Evolutionary conservation across 306 rosid species (phyloP).

Genomic region (Cicer cuneatum): DNA sequence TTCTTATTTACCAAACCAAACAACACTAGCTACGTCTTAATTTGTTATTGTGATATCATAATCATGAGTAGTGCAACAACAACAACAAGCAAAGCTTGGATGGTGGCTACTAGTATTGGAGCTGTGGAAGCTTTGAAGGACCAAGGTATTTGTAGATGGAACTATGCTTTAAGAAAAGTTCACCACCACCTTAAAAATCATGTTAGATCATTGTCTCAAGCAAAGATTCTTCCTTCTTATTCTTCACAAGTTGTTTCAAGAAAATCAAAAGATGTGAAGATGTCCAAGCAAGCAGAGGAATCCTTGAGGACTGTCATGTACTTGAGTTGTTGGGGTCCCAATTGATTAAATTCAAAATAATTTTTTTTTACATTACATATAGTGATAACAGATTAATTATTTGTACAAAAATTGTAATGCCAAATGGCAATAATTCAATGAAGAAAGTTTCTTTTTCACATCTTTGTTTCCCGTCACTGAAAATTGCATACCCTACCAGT

Average conservation of each 20-base stretch:
- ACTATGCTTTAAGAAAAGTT: constrained; percentile 1
- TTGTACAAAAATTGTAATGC: not conserved
- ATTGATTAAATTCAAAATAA: constrained; percentile 4
- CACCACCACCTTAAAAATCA: not conserved
- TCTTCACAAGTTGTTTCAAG: constrained; percentile 40
- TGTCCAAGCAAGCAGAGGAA: constrained; percentile 65
- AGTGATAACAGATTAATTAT: not conserved
- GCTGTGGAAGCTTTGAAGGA: constrained; percentile 19
- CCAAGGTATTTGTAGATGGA: constrained; percentile 12
- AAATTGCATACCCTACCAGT: not conserved
- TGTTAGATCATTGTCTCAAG: constrained; percentile 44
- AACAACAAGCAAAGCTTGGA: constrained; percentile 2
- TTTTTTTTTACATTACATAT: not conserved
- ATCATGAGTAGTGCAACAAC: not conserved
- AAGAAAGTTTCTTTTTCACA: not conserved
- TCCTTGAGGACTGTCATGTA: constrained; percentile 74
- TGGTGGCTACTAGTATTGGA: constrained; percentile 17
- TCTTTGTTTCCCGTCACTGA: not conserved
- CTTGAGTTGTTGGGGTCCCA: constrained; percentile 65
- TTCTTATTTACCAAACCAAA: not conserved
- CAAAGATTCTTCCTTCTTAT: constrained; percentile 48
- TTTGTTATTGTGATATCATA: not conserved
- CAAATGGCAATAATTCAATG: not conserved
- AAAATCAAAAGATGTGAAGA: constrained; percentile 49
- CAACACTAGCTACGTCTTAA: not conserved